Conservation (phyloP, 2,329 filamentous ascomycete genomes). For the Penicillium sp. region DNA sequence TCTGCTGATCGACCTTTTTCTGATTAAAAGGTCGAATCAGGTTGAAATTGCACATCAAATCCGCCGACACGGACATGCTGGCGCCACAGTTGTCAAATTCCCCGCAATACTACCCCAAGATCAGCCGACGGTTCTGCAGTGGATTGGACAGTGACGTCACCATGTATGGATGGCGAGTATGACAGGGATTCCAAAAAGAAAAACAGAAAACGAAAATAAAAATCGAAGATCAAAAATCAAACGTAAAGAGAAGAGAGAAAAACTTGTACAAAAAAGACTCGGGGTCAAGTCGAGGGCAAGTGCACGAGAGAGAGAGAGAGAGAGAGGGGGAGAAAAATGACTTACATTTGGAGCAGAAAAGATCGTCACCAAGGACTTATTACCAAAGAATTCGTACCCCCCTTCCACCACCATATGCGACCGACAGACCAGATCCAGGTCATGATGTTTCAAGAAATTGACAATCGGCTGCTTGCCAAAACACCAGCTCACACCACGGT, state of each 20-base stretch:
- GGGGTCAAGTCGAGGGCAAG: too few species aligned
- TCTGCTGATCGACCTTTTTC: background rate
- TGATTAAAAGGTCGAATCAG: background rate
- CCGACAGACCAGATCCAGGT: slow-evolving; percentile 1
- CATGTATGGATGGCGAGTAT: too few species aligned
- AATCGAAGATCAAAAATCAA: background rate
- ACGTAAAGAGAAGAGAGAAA: background rate
- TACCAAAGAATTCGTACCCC: slow-evolving; percentile 3
- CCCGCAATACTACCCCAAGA: slow-evolving; percentile 3
- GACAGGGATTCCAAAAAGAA: too few species aligned
- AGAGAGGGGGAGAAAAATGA: background rate
- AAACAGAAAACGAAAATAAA: too few species aligned
- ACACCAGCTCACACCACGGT: slow-evolving; percentile 2
- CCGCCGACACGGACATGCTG: slow-evolving; percentile 5
- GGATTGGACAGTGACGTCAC: too few species aligned
- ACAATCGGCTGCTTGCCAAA: slow-evolving; percentile 2
- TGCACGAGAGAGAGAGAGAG: background rate
- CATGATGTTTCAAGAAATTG: slow-evolving; percentile 3
- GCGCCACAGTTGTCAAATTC: slow-evolving; percentile 7
- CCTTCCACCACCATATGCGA: slow-evolving; percentile 4
- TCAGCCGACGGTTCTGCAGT: background rate
- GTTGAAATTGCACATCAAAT: slow-evolving; percentile 4
- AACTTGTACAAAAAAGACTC: too few species aligned
- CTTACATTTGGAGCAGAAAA: slow-evolving; percentile 4
- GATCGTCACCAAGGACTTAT: slow-evolving; percentile 1